phyloP scores from a whole-genome alignment of 2,329 filamentous ascomycete species.

The Phialophora verrucosa region DNA sequence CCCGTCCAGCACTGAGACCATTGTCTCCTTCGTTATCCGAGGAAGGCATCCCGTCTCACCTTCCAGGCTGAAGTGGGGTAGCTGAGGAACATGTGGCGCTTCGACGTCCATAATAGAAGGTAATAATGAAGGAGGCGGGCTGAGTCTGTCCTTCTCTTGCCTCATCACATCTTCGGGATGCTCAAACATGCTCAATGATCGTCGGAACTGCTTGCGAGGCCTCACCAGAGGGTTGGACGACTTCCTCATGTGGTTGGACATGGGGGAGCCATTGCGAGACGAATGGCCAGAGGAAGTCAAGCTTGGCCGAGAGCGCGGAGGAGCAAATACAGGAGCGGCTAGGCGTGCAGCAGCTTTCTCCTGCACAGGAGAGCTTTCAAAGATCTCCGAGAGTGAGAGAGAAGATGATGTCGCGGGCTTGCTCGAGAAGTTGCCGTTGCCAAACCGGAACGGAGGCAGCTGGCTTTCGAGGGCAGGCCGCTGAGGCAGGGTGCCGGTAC shows the following conservation, averaged over 20 bases:
- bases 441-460: constrained; percentile 77
- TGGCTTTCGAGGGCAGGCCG: constrained; percentile 68
- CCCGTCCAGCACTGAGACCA: constrained; percentile 86
- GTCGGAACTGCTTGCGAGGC: constrained; percentile 84
- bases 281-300: constrained; percentile 26
- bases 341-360: constrained; percentile 29
- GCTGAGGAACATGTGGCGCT: constrained; percentile 63
- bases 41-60: constrained; percentile 85
- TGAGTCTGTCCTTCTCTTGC: constrained; percentile 66
- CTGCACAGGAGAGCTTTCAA: constrained; percentile 77
- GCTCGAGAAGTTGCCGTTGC: constrained; percentile 57
- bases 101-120: constrained; percentile 85
- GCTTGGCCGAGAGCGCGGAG: constrained; percentile 31
- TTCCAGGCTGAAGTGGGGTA: constrained; percentile 83
- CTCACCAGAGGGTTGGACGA: constrained; percentile 73
- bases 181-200: constrained; percentile 98
- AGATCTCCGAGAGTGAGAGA: constrained; percentile 78
- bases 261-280: constrained; percentile 76
- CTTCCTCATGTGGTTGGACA: constrained; percentile 72
- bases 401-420: constrained; percentile 62
- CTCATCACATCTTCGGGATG: constrained; percentile 86
- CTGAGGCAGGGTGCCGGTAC: constrained; percentile 68
- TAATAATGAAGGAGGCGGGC: constrained; percentile 56
- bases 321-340: constrained; percentile 44
- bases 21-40: constrained; percentile 79